Percentiles rank a stretch among this genome's conserved stretches.
These are phyloP conservation scores for Boechera retrofracta DNA, from an alignment of 345 rosid genomes.

Conservation along the genomic window DNA sequence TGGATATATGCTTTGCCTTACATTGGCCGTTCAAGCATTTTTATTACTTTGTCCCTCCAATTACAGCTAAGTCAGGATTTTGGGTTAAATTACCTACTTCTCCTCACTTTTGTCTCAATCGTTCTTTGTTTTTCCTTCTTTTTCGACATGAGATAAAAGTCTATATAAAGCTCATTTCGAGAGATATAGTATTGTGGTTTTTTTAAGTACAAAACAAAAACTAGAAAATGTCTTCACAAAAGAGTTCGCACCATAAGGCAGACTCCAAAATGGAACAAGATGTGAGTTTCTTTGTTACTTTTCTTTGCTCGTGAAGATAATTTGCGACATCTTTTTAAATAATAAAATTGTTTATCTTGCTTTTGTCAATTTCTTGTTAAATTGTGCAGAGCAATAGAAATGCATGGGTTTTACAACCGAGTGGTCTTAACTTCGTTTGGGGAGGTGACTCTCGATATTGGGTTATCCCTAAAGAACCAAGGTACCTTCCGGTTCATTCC, in stretches of 20 bases:
- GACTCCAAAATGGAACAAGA: constrained; percentile 26
- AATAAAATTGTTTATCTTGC: neutral
- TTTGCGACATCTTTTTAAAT: neutral
- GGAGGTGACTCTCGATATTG: constrained; percentile 45
- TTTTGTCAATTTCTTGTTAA: neutral
- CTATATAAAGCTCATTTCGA: constrained; percentile 18
- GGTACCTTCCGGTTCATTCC: constrained; percentile 16
- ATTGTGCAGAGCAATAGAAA: constrained; percentile 28
- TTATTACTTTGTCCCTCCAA: constrained; percentile 22
- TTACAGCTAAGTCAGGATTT: neutral
- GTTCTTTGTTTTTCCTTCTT: neutral
- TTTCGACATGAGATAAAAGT: neutral
- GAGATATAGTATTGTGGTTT: neutral
- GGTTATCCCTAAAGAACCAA: constrained; percentile 40
- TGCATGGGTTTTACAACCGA: constrained; percentile 34
- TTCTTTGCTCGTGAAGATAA: neutral
- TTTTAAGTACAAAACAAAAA: neutral
- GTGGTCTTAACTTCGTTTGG: constrained; percentile 40
- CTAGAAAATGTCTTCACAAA: constrained; percentile 23
- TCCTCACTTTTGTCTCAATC: neutral
- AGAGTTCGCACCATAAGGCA: constrained; percentile 29
- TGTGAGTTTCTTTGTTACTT: constrained; percentile 23
- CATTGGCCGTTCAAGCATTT: constrained; percentile 18
- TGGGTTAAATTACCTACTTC: neutral
- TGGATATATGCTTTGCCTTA: constrained; percentile 36